A percentile compares a stretch with the other conserved stretches of the same genome.
phyloP scores from a whole-genome alignment of 2,329 filamentous ascomycete species.

The Colletotrichum simmondsii region DNA sequence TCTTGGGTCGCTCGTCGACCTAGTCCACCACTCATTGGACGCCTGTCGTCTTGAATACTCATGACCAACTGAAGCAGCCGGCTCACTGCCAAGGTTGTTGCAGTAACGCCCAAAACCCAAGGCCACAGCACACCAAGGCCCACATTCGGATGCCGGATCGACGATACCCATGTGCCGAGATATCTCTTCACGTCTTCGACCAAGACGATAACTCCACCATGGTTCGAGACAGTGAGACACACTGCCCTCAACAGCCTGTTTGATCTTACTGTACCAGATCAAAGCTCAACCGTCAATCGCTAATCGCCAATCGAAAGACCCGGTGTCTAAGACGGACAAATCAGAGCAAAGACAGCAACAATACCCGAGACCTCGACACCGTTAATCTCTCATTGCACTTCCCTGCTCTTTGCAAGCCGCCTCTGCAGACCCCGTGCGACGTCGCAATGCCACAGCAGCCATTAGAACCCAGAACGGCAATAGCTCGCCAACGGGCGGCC shows the following conservation, averaged over 20 bases:
- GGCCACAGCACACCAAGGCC: neutral
- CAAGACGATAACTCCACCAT: neutral
- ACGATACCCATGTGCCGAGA: neutral
- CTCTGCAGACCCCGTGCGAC: constrained; percentile 20
- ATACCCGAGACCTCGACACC: neutral
- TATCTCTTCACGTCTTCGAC: neutral
- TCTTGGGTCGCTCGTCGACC: neutral
- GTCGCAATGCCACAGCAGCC: constrained; percentile 12
- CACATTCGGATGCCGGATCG: neutral
- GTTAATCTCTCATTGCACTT: neutral
- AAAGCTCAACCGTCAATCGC: neutral
- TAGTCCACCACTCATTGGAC: neutral
- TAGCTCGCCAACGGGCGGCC: constrained; percentile 28
- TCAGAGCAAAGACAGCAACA: neutral
- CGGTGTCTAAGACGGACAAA: neutral
- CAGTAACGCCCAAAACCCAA: neutral
- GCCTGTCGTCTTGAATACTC: constrained; percentile 7
- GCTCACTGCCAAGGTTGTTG: neutral
- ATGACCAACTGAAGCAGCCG: constrained; percentile 10
- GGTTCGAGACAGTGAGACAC: neutral
- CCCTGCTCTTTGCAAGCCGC: neutral
- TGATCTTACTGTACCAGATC: neutral
- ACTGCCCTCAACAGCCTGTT: neutral
- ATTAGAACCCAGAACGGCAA: constrained; percentile 19
- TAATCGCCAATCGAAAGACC: neutral